These are phyloP conservation scores for Ophiostoma tasmaniense DNA, from an alignment of 2,329 filamentous ascomycete genomes.

Conservation along the genomic window DNA sequence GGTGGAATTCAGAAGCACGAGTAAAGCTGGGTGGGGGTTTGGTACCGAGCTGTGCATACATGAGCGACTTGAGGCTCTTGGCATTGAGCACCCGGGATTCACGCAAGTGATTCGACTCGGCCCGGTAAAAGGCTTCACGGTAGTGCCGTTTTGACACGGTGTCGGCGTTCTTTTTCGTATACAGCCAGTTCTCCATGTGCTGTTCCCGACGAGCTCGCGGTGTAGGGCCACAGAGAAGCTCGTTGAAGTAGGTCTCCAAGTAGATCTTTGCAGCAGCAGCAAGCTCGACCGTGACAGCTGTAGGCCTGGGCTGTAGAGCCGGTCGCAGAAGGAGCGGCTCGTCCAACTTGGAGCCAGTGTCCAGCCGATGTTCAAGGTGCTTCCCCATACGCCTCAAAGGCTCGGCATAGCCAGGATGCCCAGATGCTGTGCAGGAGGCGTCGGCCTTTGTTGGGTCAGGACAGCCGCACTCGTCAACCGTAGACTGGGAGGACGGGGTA, in stretches of 20 bases:
- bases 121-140: conserved; percentile 51
- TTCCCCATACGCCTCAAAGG: neutral
- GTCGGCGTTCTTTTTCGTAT: conserved; percentile 43
- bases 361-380: neutral
- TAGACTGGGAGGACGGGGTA: neutral
- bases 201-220: conserved; percentile 53
- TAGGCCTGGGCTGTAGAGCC: conserved; percentile 22
- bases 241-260: conserved; percentile 75
- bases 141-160: conserved; percentile 45
- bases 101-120: conserved; percentile 68
- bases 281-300: conserved; percentile 60
- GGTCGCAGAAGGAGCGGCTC: neutral
- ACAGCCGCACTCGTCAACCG: neutral
- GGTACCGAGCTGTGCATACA: neutral
- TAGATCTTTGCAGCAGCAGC: conserved; percentile 75
- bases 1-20: conserved; percentile 57
- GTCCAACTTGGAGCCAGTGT: neutral
- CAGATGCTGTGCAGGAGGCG: neutral
- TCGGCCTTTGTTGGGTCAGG: neutral
- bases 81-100: conserved; percentile 62
- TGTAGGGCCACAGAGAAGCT: conserved; percentile 49
- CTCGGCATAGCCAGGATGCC: neutral
- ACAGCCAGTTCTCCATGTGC: conserved; percentile 56
- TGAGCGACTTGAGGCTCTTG: conserved; percentile 9
- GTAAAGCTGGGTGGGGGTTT: neutral